A percentile compares a stretch with the other conserved stretches of the same genome.
Conservation (phyloP, 345 rosid species). For the Raphanus raphanistrum region DNA sequence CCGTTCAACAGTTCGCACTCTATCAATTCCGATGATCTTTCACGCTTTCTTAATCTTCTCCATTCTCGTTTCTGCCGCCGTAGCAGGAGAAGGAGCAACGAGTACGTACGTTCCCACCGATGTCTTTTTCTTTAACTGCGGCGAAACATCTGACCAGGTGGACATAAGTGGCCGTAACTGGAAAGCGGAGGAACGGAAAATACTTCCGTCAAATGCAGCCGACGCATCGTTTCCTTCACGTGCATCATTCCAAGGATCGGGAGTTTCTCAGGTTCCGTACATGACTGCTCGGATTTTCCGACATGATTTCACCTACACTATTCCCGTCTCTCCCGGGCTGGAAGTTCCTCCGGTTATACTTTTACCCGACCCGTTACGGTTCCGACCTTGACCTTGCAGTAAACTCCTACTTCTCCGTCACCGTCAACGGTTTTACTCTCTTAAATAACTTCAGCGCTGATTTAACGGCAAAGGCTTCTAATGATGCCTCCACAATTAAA, state of each 20-base stretch:
- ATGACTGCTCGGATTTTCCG: conserved; percentile 35
- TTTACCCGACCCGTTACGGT: conserved; percentile 30
- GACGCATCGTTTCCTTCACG: not conserved
- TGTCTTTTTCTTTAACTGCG: conserved; percentile 23
- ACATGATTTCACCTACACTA: conserved; percentile 14
- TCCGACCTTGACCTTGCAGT: not conserved
- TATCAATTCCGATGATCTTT: not conserved
- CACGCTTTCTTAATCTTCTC: not conserved
- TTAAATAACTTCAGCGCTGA: conserved; percentile 41
- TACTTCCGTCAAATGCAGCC: not conserved
- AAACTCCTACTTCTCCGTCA: conserved; percentile 26
- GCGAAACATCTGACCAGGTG: not conserved
- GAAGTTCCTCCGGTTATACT: conserved; percentile 38
- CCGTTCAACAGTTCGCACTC: not conserved
- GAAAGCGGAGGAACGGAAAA: not conserved
- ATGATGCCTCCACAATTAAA: not conserved
- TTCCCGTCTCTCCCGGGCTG: conserved; percentile 35
- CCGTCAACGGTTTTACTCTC: conserved; percentile 33
- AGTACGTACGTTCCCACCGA: conserved; percentile 11
- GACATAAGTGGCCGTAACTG: not conserved
- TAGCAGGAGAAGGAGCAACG: not conserved
- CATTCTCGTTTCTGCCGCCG: not conserved
- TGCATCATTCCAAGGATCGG: not conserved
- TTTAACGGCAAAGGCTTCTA: conserved; percentile 6
- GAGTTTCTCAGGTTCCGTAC: conserved; percentile 11